Evolutionary conservation across 2,329 filamentous ascomycete genomes (phyloP).

Genomic region (Tolypocladium guangdongense): DNA sequence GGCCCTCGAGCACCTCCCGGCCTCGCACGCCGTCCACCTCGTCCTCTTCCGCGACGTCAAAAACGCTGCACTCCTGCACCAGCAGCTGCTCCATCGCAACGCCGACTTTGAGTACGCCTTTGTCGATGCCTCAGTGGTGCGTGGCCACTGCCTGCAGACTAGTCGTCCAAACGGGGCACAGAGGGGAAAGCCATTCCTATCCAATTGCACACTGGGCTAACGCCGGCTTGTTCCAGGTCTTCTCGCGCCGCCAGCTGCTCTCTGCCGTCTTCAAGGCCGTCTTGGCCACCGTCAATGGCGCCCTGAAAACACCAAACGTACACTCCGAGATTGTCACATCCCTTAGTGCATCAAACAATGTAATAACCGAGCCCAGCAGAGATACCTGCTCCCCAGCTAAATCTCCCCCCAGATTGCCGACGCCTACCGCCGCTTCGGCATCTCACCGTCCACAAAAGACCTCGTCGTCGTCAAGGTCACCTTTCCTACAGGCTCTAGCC

Average conservation of each 20-base stretch:
- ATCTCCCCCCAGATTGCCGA: conserved; percentile 61
- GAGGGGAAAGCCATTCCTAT: not conserved
- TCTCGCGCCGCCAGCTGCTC: conserved; percentile 63
- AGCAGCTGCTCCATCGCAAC: conserved; percentile 79
- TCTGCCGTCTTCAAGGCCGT: conserved; percentile 71
- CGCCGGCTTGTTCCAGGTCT: conserved; percentile 54
- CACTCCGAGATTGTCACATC: conserved; percentile 82
- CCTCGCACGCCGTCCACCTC: conserved; percentile 56
- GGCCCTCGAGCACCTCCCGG: conserved; percentile 63
- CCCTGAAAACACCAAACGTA: conserved; percentile 70
- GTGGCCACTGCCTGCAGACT: conserved; percentile 9
- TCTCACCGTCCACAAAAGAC: conserved; percentile 56
- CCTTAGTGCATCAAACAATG: conserved; percentile 74
- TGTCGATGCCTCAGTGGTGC: conserved; percentile 71
- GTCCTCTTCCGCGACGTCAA: conserved; percentile 65
- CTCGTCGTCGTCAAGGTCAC: conserved; percentile 77
- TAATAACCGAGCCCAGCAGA: conserved; percentile 18
- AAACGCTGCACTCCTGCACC: conserved; percentile 68
- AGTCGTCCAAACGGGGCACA: not conserved
- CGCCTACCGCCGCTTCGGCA: conserved; percentile 79
- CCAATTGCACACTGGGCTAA: not conserved
- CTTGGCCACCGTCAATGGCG: conserved; percentile 47
- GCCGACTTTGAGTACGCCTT: conserved; percentile 85
- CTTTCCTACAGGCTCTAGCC: conserved; percentile 31
- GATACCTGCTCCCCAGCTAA: conserved; percentile 2